These are phyloP conservation scores for Tetrapisispora fleetii DNA, from an alignment of 805 yeast genomes.

Conservation along the genomic window DNA sequence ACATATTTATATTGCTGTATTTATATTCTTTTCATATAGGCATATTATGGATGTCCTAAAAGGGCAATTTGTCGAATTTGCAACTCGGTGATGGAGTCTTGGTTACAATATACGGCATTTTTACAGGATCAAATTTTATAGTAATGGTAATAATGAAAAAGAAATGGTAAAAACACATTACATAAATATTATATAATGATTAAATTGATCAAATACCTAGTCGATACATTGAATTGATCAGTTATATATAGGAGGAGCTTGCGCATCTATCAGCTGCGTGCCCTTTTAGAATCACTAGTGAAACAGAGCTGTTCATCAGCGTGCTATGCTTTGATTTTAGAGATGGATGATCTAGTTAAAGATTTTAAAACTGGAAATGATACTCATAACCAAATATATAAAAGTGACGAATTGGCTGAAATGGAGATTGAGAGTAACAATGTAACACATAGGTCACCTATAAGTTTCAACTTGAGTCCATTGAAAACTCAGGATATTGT, in stretches of 20 bases:
- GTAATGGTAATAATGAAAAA: neutral
- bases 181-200: neutral
- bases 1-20: too few relatives aligned
- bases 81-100: neutral
- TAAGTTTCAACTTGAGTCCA: neutral
- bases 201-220: neutral
- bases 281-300: too few relatives aligned
- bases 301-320: neutral
- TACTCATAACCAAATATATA: neutral
- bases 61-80: neutral
- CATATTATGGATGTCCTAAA: neutral
- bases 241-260: too few relatives aligned
- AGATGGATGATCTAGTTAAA: neutral
- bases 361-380: neutral
- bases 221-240: too few relatives aligned
- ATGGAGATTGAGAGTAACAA: neutral
- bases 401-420: neutral
- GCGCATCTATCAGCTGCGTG: neutral
- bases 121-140: too few relatives aligned
- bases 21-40: too few relatives aligned
- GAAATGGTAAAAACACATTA: neutral
- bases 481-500: constrained; percentile 5
- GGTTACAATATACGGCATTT: neutral
- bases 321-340: neutral
- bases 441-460: neutral